Conservation (phyloP, 805 yeast genomes). For the Helenozyma baotianmanensis region DNA sequence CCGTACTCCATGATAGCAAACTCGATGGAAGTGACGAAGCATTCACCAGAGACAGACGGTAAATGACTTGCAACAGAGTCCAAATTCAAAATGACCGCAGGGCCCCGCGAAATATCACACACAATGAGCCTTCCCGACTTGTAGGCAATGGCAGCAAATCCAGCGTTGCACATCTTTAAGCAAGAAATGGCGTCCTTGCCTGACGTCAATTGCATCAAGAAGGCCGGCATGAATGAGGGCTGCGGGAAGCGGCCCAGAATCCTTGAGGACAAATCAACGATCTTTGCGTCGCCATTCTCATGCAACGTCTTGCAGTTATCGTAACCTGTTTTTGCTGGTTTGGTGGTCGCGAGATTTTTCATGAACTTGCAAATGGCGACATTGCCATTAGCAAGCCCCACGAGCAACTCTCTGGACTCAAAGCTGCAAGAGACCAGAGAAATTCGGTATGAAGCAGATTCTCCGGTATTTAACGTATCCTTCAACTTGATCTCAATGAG, state of each 20-base stretch:
- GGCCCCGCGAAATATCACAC: constrained; percentile 70
- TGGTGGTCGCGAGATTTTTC: constrained; percentile 22
- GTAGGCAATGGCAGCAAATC: constrained; percentile 80
- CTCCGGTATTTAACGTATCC: constrained; percentile 28
- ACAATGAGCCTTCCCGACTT: constrained; percentile 69
- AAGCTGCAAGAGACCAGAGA: constrained; percentile 68
- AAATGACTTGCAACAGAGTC: constrained; percentile 23
- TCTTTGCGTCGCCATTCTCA: constrained; percentile 28
- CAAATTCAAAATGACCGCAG: constrained; percentile 55
- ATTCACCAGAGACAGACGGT: constrained; percentile 27
- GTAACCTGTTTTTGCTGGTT: constrained; percentile 21
- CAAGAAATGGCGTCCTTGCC: constrained; percentile 46
- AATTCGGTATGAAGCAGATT: constrained; percentile 41
- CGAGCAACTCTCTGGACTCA: constrained; percentile 70
- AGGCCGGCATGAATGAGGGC: constrained; percentile 31
- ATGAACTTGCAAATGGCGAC: constrained; percentile 73
- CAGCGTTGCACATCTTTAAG: constrained; percentile 65
- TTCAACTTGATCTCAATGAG: constrained; percentile 30
- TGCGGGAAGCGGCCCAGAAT: constrained; percentile 39
- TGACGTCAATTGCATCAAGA: constrained; percentile 22
- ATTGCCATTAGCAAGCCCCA: constrained; percentile 64
- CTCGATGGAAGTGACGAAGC: constrained; percentile 56
- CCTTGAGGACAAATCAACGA: constrained; percentile 51
- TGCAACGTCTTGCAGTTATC: constrained; percentile 27
- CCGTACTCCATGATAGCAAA: constrained; percentile 69